Percentiles rank a stretch among this genome's conserved stretches.
These are phyloP conservation scores for Drechslerella dactyloides DNA, from an alignment of 2,329 filamentous ascomycete species.

Conservation along the genomic window DNA sequence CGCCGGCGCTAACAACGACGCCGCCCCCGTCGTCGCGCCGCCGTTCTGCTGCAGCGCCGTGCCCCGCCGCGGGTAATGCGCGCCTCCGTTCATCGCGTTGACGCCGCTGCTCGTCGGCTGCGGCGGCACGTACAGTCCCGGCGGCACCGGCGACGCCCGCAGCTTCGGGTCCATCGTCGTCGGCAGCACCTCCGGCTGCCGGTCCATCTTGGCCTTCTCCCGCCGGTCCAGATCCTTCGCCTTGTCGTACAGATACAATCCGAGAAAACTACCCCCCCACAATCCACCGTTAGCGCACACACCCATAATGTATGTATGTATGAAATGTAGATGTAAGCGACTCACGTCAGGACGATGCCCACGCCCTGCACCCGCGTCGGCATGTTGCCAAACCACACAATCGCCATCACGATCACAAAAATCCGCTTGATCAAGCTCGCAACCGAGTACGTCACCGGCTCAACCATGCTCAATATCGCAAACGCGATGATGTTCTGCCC, in stretches of 20 bases:
- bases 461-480: conserved; percentile 86
- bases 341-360: conserved; percentile 78
- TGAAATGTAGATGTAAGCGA: conserved; percentile 4
- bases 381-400: conserved; percentile 92
- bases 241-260: conserved; percentile 93
- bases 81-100: conserved; percentile 21
- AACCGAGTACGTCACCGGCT: conserved; percentile 95
- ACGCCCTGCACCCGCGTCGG: conserved; percentile 82
- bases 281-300: conserved; percentile 7
- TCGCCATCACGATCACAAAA: conserved; percentile 92
- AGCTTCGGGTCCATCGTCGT: conserved; percentile 61
- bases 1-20: conserved; percentile 5
- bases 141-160: conserved; percentile 58
- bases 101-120: conserved; percentile 55
- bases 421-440: conserved; percentile 96
- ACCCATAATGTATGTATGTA: background rate
- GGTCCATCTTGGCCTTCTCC: conserved; percentile 64
- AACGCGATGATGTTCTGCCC: conserved; percentile 96
- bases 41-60: conserved; percentile 41
- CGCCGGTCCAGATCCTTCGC: conserved; percentile 87
- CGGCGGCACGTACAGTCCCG: conserved; percentile 56
- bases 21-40: conserved; percentile 13
- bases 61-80: conserved; percentile 35
- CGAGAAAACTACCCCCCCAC: conserved; percentile 66
- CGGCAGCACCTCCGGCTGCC: conserved; percentile 72